These are phyloP conservation scores for Candida corydali DNA, from an alignment of 805 yeast genomes.

Conservation along the genomic window DNA sequence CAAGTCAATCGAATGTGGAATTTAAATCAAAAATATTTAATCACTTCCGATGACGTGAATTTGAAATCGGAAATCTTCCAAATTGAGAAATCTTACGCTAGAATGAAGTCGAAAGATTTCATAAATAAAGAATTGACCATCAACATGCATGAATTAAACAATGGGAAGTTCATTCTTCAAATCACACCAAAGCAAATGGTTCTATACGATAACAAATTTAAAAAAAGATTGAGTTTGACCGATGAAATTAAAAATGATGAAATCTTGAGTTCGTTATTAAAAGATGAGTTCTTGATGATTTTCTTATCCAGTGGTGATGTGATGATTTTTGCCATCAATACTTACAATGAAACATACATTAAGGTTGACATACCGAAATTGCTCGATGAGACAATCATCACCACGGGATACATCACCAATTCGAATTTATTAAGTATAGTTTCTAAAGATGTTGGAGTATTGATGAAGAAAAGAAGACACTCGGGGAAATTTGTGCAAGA, in stretches of 20 bases:
- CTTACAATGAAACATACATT: conserved; percentile 31
- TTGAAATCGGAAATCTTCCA: conserved; percentile 66
- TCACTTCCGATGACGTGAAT: conserved; percentile 66
- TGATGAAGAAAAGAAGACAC: conserved; percentile 28
- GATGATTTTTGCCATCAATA: conserved; percentile 43
- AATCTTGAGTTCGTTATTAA: conserved; percentile 58
- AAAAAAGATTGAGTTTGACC: conserved; percentile 39
- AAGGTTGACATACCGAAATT: conserved; percentile 38
- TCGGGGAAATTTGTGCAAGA: conserved; percentile 7
- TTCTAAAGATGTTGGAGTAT: conserved; percentile 23
- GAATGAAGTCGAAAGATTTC: conserved; percentile 59
- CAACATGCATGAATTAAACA: conserved; percentile 57
- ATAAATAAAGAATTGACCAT: conserved; percentile 61
- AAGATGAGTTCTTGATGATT: conserved; percentile 59
- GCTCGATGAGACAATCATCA: conserved; percentile 49
- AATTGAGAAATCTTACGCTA: conserved; percentile 57
- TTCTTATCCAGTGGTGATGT: conserved; percentile 71
- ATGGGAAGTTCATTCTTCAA: conserved; percentile 63
- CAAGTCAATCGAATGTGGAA: conserved; percentile 78
- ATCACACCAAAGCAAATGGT: conserved; percentile 63
- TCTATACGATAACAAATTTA: conserved; percentile 58
- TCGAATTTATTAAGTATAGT: conserved; percentile 33
- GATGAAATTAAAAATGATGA: conserved; percentile 40
- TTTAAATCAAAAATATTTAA: conserved; percentile 53
- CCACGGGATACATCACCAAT: conserved; percentile 62